phyloP scores from a whole-genome alignment of 129 eudicot genomes.

The Arctium lappa region DNA sequence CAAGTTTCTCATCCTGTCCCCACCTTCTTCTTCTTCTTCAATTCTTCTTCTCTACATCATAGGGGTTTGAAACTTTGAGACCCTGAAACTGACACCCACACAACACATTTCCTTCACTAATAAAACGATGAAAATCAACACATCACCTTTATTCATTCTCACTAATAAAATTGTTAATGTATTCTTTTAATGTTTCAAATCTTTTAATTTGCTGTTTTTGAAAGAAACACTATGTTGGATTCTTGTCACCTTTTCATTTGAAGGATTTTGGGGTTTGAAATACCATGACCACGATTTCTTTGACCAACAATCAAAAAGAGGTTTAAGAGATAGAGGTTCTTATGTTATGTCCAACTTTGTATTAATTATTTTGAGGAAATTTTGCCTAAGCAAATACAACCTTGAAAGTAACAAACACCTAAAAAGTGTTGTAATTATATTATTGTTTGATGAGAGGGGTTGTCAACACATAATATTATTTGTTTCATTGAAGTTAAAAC shows the following conservation, averaged over 20 bases:
- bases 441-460: background rate
- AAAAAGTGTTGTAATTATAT: background rate
- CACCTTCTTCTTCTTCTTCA: constrained; percentile 49
- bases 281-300: background rate
- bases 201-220: too few relatives aligned
- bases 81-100: constrained; percentile 32
- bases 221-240: too few relatives aligned
- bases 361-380: too few relatives aligned
- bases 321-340: too few relatives aligned
- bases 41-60: constrained; percentile 31
- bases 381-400: background rate
- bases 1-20: constrained; percentile 79
- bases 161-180: too few relatives aligned
- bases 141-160: background rate
- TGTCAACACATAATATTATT: background rate
- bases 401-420: background rate
- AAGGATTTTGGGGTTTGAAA: background rate
- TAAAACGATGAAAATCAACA: background rate
- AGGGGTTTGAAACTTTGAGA: constrained; percentile 43
- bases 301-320: too few relatives aligned
- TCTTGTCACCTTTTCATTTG: background rate
- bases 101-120: constrained; percentile 1
- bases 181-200: too few relatives aligned
- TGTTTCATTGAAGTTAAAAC: background rate
- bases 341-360: too few relatives aligned